Conservation (phyloP, 2,329 filamentous ascomycete genomes). For the Claviceps monticola region DNA sequence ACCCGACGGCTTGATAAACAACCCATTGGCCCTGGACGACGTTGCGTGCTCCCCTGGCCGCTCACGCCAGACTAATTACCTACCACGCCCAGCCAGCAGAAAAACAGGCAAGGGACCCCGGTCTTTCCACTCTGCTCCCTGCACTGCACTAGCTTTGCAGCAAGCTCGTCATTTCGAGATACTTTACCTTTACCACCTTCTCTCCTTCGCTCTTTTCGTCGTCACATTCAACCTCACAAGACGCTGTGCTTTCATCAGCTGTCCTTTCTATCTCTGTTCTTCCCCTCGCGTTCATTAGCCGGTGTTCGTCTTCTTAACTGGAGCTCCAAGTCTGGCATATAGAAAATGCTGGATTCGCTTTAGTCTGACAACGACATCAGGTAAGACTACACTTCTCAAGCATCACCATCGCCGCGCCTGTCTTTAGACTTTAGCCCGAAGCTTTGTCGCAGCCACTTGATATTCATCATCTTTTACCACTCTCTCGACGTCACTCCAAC, state of each 20-base stretch:
- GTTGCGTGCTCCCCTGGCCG: slow-evolving; percentile 1
- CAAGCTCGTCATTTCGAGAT: slow-evolving; percentile 3
- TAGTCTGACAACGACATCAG: background rate
- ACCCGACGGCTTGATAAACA: background rate
- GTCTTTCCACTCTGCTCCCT: slow-evolving; percentile 1
- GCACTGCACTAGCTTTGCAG: background rate
- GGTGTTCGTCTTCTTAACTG: background rate
- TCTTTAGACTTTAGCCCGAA: background rate
- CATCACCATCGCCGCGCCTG: background rate
- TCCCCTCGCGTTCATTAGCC: background rate
- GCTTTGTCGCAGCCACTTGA: background rate
- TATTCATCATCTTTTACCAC: background rate
- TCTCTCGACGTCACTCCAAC: background rate
- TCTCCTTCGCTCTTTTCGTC: background rate
- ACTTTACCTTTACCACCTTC: background rate
- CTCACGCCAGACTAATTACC: slow-evolving; percentile 1
- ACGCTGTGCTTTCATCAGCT: slow-evolving; percentile 1
- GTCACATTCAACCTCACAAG: background rate
- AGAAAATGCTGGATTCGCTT: background rate
- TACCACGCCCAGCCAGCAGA: slow-evolving; percentile 2
- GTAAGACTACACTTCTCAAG: background rate
- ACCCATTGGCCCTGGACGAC: background rate
- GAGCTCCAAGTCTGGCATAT: background rate
- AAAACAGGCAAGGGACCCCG: slow-evolving; percentile 5
- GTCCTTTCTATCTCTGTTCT: background rate